A percentile compares a stretch with the other conserved stretches of the same genome.
These are phyloP conservation scores for Podospora pseudopauciseta DNA, from an alignment of 495 filamentous ascomycete species.

Conservation along the genomic window DNA sequence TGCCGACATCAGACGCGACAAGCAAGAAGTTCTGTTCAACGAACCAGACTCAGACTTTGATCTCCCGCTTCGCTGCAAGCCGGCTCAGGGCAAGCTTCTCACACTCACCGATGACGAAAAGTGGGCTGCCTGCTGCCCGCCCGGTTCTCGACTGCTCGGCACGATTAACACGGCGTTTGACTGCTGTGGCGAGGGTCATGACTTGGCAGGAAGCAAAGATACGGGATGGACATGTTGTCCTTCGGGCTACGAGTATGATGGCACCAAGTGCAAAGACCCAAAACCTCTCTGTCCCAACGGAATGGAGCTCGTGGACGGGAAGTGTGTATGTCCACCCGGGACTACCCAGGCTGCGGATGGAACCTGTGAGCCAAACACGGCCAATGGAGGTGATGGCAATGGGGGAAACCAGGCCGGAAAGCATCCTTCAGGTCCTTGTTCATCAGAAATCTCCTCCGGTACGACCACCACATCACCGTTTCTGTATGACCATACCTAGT, in stretches of 20 bases:
- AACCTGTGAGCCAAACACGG: not conserved
- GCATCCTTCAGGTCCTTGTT: too few relatives aligned
- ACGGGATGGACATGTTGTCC: not conserved
- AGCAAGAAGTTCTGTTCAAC: too few relatives aligned
- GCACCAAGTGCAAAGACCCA: not conserved
- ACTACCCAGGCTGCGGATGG: not conserved
- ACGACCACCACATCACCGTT: too few relatives aligned
- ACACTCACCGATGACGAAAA: not conserved
- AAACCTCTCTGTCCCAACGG: not conserved
- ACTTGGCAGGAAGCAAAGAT: too few relatives aligned
- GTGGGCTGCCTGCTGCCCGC: not conserved
- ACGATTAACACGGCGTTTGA: not conserved
- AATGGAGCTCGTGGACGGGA: not conserved
- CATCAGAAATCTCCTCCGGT: too few relatives aligned
- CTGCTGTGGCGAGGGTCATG: too few relatives aligned
- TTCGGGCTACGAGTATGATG: not conserved
- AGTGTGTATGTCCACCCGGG: not conserved
- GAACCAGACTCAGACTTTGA: not conserved
- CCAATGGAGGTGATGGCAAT: too few relatives aligned
- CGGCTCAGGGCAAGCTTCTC: not conserved
- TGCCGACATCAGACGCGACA: too few relatives aligned
- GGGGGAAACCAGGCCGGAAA: too few relatives aligned
- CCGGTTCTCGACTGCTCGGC: not conserved
- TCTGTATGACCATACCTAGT: too few relatives aligned
- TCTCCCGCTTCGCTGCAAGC: not conserved